Conservation (phyloP, 2,329 filamentous ascomycete species). For the Aspergillus amoenus region DNA sequence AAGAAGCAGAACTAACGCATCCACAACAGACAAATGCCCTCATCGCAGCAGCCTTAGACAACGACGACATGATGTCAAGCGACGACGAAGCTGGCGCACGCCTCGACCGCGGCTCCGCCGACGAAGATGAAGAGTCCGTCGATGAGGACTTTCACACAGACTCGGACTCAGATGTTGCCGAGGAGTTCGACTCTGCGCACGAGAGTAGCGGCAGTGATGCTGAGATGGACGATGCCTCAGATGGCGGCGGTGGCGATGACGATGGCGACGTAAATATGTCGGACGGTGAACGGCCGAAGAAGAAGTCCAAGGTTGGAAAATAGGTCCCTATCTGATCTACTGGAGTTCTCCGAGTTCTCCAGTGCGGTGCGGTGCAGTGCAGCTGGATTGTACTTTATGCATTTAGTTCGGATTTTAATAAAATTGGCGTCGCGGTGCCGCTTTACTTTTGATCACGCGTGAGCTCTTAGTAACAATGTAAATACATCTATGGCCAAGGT, state of each 20-base stretch:
- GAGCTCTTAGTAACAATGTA: no score
- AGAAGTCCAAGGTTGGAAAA: constrained; percentile 58
- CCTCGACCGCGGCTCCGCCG: constrained; percentile 82
- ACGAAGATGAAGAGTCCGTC: constrained; percentile 92
- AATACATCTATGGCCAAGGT: no score
- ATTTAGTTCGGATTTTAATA: neutral
- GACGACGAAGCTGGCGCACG: constrained; percentile 70
- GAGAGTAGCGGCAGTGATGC: constrained; percentile 74
- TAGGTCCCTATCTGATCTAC: constrained; percentile 14
- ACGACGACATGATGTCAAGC: constrained; percentile 79
- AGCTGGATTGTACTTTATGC: neutral
- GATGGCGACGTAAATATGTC: constrained; percentile 16
- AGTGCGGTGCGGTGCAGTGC: neutral
- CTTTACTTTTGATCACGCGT: no score
- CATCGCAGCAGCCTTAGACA: constrained; percentile 77
- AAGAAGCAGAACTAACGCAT: constrained; percentile 22
- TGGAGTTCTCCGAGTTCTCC: no score
- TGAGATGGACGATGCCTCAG: constrained; percentile 54
- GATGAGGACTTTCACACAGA: constrained; percentile 96
- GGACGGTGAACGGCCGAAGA: constrained; percentile 58
- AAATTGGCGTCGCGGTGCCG: no score
- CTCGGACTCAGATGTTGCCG: constrained; percentile 90
- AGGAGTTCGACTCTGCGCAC: constrained; percentile 91
- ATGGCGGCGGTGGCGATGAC: constrained; percentile 41
- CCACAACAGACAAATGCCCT: constrained; percentile 52